Percentiles rank a stretch among this genome's conserved stretches.
Conservation (phyloP, 2,329 filamentous ascomycete genomes). For the Gnomoniopsis smithogilvyi region DNA sequence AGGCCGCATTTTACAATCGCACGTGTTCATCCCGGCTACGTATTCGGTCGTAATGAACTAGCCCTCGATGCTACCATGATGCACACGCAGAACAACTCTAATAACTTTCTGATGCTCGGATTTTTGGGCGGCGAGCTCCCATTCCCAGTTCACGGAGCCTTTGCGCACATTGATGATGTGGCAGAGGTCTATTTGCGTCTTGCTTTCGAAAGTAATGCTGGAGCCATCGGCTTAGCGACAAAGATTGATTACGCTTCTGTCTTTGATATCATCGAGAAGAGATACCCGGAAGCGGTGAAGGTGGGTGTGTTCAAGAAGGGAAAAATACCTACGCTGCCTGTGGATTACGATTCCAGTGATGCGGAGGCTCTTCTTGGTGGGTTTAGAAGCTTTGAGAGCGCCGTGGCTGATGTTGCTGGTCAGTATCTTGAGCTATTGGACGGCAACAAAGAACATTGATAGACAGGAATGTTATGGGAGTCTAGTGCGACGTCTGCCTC, state of each 20-base stretch:
- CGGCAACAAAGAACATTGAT: too few species aligned
- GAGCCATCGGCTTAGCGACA: constrained; percentile 21
- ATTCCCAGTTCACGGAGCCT: constrained; percentile 11
- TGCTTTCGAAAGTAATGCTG: constrained; percentile 16
- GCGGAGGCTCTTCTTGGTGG: background rate
- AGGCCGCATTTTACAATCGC: constrained; percentile 25
- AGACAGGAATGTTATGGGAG: too few species aligned
- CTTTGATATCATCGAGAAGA: constrained; percentile 22
- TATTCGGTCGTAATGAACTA: constrained; percentile 27
- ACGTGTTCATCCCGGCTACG: constrained; percentile 25
- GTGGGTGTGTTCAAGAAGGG: constrained; percentile 24
- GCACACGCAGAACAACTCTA: constrained; percentile 25
- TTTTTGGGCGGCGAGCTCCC: constrained; percentile 22
- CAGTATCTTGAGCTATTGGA: constrained; percentile 9
- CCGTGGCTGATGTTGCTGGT: constrained; percentile 3
- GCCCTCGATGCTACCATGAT: constrained; percentile 22
- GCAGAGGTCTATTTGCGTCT: constrained; percentile 22
- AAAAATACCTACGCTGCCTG: constrained; percentile 12
- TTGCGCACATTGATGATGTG: constrained; percentile 24
- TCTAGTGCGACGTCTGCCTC: too few species aligned
- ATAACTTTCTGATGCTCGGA: constrained; percentile 23
- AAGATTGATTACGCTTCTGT: constrained; percentile 20
- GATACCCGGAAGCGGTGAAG: constrained; percentile 23
- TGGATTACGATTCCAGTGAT: constrained; percentile 14
- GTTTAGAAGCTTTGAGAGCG: constrained; percentile 6